Conservation (phyloP, 1,284 basidiomycete species). For the Xerocomus nothofagi region DNA sequence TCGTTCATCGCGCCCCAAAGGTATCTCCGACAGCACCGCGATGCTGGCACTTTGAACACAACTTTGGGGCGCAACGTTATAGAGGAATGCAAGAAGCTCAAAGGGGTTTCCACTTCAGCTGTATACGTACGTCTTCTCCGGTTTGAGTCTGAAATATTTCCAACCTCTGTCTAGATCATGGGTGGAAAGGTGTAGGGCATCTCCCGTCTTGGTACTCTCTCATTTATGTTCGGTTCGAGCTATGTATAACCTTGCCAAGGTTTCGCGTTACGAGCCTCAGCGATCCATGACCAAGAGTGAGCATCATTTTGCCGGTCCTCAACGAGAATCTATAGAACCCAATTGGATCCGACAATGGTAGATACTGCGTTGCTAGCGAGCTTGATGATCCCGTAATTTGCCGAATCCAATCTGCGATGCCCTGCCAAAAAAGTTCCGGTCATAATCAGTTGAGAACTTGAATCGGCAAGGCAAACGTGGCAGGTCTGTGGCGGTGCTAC, state of each 20-base stretch:
- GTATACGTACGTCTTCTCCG: constrained; percentile 21
- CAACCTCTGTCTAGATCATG: constrained; percentile 17
- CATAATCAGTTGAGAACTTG: constrained; percentile 10
- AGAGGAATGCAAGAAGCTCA: constrained; percentile 65
- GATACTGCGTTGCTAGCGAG: neutral
- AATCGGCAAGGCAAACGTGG: constrained; percentile 20
- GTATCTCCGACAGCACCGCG: constrained; percentile 55
- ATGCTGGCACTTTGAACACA: constrained; percentile 48
- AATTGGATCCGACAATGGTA: neutral
- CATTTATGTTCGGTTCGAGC: too few relatives aligned
- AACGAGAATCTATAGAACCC: neutral
- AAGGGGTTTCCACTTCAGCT: constrained; percentile 42
- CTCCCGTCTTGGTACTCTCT: too few relatives aligned
- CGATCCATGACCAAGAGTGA: neutral
- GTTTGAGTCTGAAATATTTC: neutral
- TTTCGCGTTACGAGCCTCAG: too few relatives aligned
- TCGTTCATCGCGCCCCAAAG: constrained; percentile 30
- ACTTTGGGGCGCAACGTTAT: constrained; percentile 53
- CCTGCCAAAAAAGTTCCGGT: neutral
- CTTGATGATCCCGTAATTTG: neutral
- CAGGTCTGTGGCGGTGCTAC: constrained; percentile 20
- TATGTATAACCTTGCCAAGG: too few relatives aligned
- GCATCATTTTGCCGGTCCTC: neutral
- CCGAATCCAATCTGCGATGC: neutral
- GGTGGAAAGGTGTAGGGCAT: constrained; percentile 22